Base-by-base conservation (phyloP, 1,284 basidiomycete species). In the Moesziomyces sp. region DNA sequence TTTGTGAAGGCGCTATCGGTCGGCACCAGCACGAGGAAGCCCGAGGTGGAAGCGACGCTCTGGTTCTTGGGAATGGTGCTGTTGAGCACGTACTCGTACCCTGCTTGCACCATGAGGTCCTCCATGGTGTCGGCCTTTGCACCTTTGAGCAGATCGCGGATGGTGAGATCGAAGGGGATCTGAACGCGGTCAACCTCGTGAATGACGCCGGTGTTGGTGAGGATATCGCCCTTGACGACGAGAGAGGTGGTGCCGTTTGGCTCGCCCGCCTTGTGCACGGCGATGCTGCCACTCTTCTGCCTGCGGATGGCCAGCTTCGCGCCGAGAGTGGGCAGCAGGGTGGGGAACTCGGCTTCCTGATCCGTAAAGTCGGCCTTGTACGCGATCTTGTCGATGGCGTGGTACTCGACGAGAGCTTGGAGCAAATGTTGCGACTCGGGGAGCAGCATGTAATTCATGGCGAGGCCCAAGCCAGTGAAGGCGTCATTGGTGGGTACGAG, bases 1-100 rank as follows among this genome's bases (percentile, higher is more conserved):
- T 88, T 86, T 73, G 93, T 91, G 87, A 98, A 97, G 0, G 96
- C 94, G 63, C 91, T 90, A 80, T 99, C 97, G 1, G 90, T 90
- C 1, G 97, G 97, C 74, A 92, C 93, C 5, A 99, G 87, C 1
- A 99, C 57, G 26, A 83, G 61, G 52, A 61, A 70, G 43, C 61
- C 58, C 14, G 43, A 38, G 28, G 47, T 52, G 21, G 47, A 23
- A 19, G 49, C 40, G 24, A 28, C 14, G 21, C 52, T 58, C 40
- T 59, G 35, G 42, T 60, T 56, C 14, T 40, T 42, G 1, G 50
- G 50, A 13, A 69, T 49, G 1, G 91, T 91, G 8, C 94, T 94
- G 76, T 97, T 91, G 57, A 97, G 86, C 19, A 97, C 86, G 93
- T 94, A 97, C 35, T 91, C 91, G 69, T 97, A 80, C 3, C 79